Evolutionary conservation across 192 early-diverging fungal species (phyloP), one percentile per base, ranked within the genome.

Genomic region (Podila verticillata): DNA sequence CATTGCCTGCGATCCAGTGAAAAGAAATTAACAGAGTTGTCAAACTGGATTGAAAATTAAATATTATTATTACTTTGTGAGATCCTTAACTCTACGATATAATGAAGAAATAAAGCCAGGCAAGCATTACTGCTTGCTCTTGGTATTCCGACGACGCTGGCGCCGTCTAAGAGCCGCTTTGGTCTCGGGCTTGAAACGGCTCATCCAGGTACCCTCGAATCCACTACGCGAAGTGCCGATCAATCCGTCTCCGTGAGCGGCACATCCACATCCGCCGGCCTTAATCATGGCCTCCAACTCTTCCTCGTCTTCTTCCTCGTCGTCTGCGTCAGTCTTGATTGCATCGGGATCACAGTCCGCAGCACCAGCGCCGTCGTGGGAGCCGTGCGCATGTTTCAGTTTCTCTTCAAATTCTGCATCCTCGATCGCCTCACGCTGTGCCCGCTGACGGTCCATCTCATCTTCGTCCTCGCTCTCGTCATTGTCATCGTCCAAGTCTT

Each of bases 151-250:
- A n/a, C 70, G 59, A 61, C 72, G 69, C 35, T 80, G 77, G 0
- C 77, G 69, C 30, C 68, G 62, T 51, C 70, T 36, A 51, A 80
- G 22, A 9, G 65, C 65, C 1, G 70, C 69, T 48, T 80, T 59
- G 22, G 54, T 61, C 32, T 80, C 61, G 32, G 77, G 70, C 0
- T 60, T 65, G 62, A 80, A 80, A 1, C 77, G 63, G 31, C 29
- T 80, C 77, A 80, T 80, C 77, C 77, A 80, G 8, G 77, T 80
- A 3, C 70, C 70, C 7, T 80, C 77, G 34, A 80, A 80, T 3
- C 77, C 77, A 17, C 77, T 66, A 26, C 65, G 70, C 13, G 57
- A 48, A 1, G 77, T 80, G 1, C 77, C 77, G 1, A 80, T 22
- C 20, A 60, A 48, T 30, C 77, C 77, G 51, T 80, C 77, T 1